Percentiles rank a stretch among this genome's conserved stretches.
These are phyloP conservation scores for Aspergillus costaricaensis DNA, from an alignment of 2,329 filamentous ascomycete genomes.

Conservation along the genomic window DNA sequence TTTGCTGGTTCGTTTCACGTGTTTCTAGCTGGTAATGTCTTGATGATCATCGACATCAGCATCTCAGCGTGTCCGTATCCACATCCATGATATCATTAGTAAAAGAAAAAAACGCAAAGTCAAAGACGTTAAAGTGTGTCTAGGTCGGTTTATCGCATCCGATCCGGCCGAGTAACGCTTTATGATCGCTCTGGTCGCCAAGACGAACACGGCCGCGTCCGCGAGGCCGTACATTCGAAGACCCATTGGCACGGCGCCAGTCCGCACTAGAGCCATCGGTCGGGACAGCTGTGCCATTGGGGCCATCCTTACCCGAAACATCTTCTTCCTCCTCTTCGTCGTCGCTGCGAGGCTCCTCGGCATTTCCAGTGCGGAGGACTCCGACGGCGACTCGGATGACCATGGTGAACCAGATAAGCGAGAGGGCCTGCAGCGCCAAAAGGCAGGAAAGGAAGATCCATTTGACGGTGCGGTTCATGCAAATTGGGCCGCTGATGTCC, in stretches of 20 bases:
- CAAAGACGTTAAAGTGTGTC: slow-evolving; percentile 18
- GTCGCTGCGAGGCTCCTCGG: slow-evolving; percentile 86
- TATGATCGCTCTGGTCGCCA: slow-evolving; percentile 50
- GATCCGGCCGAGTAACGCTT: slow-evolving; percentile 78
- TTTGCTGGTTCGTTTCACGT: slow-evolving; percentile 1
- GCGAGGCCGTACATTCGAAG: slow-evolving; percentile 37
- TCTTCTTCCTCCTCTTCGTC: slow-evolving; percentile 62
- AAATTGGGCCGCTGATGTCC: slow-evolving; percentile 71
- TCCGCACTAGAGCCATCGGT: slow-evolving; percentile 32
- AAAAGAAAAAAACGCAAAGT: slow-evolving; percentile 4
- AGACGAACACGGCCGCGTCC: slow-evolving; percentile 42
- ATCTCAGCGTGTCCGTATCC: slow-evolving; percentile 14
- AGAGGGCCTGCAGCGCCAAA: slow-evolving; percentile 75
- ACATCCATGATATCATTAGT: slow-evolving; percentile 16
- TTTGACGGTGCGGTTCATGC: slow-evolving; percentile 74
- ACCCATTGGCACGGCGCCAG: slow-evolving; percentile 39
- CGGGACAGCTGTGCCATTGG: slow-evolving; percentile 23
- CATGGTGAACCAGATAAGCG: slow-evolving; percentile 85
- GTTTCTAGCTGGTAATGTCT: slow-evolving; percentile 8
- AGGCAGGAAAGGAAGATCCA: slow-evolving; percentile 77
- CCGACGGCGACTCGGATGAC: slow-evolving; percentile 80
- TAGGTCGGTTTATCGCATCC: slow-evolving; percentile 72
- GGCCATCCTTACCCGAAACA: slow-evolving; percentile 26
- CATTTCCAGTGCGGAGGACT: slow-evolving; percentile 71
- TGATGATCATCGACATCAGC: slow-evolving; percentile 13